These are phyloP conservation scores for Phytophthora kernoviae DNA, from an alignment of 352 stramenopile genomes.

Conservation along the genomic window DNA sequence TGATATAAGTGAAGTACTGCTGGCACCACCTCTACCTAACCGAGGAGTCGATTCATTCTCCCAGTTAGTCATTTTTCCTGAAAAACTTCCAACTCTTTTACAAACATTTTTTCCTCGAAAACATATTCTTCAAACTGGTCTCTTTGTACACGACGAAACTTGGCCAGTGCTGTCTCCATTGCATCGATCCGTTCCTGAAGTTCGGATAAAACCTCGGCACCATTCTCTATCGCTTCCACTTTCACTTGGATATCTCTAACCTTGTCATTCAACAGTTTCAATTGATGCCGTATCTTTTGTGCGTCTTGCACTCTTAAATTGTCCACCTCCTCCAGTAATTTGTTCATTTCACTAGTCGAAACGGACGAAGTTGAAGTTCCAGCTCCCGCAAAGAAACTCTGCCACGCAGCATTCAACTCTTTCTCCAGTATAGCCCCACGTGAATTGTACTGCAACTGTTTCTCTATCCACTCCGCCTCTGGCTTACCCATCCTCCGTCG, in stretches of 20 bases:
- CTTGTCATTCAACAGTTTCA: slow-evolving; percentile 38
- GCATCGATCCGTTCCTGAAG: slow-evolving; percentile 59
- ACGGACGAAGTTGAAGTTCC: slow-evolving; percentile 14
- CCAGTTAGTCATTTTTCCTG: slow-evolving; percentile 52
- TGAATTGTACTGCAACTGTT: slow-evolving; percentile 55
- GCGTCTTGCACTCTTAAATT: slow-evolving; percentile 30
- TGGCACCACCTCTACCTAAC: slow-evolving; percentile 19
- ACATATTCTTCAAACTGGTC: slow-evolving; percentile 50
- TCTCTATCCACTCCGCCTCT: slow-evolving; percentile 69
- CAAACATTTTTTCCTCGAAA: slow-evolving; percentile 62
- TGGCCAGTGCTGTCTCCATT: slow-evolving; percentile 47
- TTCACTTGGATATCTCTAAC: slow-evolving; percentile 39
- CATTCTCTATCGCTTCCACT: slow-evolving; percentile 55
- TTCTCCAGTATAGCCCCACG: slow-evolving; percentile 52
- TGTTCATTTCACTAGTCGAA: slow-evolving; percentile 42
- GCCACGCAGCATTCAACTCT: slow-evolving; percentile 56
- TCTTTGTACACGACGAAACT: slow-evolving; percentile 43
- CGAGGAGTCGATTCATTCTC: slow-evolving; percentile 16
- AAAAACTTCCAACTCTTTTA: slow-evolving; percentile 55
- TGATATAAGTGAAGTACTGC: background rate
- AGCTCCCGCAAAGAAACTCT: slow-evolving; percentile 48
- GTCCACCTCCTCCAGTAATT: slow-evolving; percentile 46
- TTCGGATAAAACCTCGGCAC: slow-evolving; percentile 45
- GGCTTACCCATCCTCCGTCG: slow-evolving; percentile 36
- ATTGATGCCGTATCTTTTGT: slow-evolving; percentile 39